phyloP scores from a whole-genome alignment of 345 rosid genomes.

The Syzygium jambos region DNA sequence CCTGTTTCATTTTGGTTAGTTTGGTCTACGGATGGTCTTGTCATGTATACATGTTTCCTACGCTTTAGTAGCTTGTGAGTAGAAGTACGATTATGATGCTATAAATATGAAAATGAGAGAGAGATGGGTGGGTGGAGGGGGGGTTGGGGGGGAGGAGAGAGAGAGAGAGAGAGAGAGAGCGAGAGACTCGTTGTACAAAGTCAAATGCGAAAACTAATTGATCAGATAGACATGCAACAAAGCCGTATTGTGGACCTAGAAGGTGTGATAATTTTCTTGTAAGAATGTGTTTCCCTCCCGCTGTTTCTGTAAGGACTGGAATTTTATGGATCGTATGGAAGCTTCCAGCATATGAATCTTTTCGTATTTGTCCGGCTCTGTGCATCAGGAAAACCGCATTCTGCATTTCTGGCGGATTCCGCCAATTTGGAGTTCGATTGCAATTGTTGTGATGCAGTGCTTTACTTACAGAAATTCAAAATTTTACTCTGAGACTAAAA shows the following conservation, averaged over 20 bases:
- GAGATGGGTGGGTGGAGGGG: too few species aligned
- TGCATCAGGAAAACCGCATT: not conserved
- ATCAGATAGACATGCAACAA: constrained; percentile 79
- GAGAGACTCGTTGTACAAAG: constrained; percentile 66
- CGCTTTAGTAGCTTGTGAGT: not conserved
- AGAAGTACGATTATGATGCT: not conserved
- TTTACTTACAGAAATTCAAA: not conserved
- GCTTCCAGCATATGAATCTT: too few species aligned
- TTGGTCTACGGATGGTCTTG: not conserved
- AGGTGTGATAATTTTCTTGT: constrained; percentile 28
- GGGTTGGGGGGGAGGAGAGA: too few species aligned
- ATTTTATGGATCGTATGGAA: too few species aligned
- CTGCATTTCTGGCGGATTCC: not conserved
- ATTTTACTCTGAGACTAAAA: not conserved
- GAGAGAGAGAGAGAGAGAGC: too few species aligned
- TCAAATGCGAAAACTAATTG: constrained; percentile 68
- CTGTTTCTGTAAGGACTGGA: too few species aligned
- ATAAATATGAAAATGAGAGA: not conserved
- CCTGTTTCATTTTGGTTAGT: not conserved
- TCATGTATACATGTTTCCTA: not conserved
- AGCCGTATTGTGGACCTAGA: constrained; percentile 62
- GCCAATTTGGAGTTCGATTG: not conserved
- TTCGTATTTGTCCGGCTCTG: too few species aligned
- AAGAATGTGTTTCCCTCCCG: too few species aligned
- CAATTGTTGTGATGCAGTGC: not conserved